Percentiles rank a stretch among this genome's conserved stretches.
These are phyloP conservation scores for Setaria viridis DNA, from an alignment of 202 grass and related monocot genomes.

Conservation along the genomic window DNA sequence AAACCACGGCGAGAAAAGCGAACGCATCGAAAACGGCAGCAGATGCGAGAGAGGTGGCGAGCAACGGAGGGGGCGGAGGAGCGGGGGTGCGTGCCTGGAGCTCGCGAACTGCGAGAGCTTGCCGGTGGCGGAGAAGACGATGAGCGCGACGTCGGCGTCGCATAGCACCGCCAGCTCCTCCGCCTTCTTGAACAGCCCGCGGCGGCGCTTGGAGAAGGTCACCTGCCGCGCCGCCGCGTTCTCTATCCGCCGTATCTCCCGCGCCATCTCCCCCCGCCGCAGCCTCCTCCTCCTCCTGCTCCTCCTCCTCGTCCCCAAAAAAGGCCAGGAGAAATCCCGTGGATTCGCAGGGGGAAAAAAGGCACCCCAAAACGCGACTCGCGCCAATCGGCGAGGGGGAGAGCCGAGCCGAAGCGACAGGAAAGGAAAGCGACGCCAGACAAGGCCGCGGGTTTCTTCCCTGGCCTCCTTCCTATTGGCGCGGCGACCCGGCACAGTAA, in stretches of 20 bases:
- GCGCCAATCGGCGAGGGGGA: not conserved
- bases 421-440: conserved; percentile 5
- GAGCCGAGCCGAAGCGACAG: not conserved
- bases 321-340: not conserved
- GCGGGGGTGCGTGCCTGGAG: conserved; percentile 56
- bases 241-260: conserved; percentile 79
- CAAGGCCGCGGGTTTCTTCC: not conserved
- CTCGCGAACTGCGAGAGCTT: conserved; percentile 93
- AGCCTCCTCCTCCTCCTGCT: not conserved
- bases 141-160: conserved; percentile 84
- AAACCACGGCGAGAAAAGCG: not conserved
- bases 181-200: conserved; percentile 92
- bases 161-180: conserved; percentile 88
- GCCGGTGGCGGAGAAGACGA: conserved; percentile 92
- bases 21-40: not conserved
- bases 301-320: not conserved
- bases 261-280: conserved; percentile 53
- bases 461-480: not conserved
- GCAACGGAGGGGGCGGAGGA: not conserved
- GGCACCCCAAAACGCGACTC: not conserved
- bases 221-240: conserved; percentile 86
- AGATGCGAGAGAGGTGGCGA: not conserved
- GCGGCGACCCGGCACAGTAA: conserved; percentile 16
- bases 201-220: conserved; percentile 84
- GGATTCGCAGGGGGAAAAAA: not conserved